Evolutionary conservation across 176 grass and related monocot species (phyloP).

Genomic region (Rhynchospora pubera): DNA sequence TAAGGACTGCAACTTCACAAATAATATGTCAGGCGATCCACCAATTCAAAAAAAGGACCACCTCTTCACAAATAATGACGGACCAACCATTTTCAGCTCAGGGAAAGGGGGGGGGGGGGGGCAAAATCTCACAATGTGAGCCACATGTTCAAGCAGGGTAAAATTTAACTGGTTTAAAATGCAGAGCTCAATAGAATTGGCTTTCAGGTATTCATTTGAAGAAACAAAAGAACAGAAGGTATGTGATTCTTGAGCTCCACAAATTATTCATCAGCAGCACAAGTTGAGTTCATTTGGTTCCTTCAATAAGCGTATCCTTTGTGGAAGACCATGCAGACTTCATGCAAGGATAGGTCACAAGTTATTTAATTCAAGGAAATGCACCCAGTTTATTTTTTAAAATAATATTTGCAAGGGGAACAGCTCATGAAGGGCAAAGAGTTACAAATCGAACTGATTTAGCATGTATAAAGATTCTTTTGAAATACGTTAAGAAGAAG

Average conservation of each 20-base stretch:
- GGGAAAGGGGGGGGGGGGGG: neutral
- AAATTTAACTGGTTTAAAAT: neutral
- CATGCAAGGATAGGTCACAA: neutral
- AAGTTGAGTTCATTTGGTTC: neutral
- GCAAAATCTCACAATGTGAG: neutral
- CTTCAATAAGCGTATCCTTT: neutral
- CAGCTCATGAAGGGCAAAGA: neutral
- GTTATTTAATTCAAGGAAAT: neutral
- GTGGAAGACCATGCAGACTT: neutral
- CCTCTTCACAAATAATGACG: neutral
- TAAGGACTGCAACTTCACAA: neutral
- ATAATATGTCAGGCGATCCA: neutral
- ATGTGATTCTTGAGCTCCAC: neutral
- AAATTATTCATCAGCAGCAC: neutral
- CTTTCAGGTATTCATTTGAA: neutral
- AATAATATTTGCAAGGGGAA: neutral
- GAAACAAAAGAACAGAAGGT: neutral
- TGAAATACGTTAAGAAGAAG: neutral
- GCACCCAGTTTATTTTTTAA: neutral
- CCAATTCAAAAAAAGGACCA: neutral
- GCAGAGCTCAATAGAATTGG: neutral
- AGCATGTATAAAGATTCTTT: no score
- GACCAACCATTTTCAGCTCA: neutral
- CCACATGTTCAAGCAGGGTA: neutral
- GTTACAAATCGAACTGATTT: neutral